These are phyloP conservation scores for Pseudogymnoascus pannorum DNA, from an alignment of 2,329 filamentous ascomycete species.

Conservation along the genomic window DNA sequence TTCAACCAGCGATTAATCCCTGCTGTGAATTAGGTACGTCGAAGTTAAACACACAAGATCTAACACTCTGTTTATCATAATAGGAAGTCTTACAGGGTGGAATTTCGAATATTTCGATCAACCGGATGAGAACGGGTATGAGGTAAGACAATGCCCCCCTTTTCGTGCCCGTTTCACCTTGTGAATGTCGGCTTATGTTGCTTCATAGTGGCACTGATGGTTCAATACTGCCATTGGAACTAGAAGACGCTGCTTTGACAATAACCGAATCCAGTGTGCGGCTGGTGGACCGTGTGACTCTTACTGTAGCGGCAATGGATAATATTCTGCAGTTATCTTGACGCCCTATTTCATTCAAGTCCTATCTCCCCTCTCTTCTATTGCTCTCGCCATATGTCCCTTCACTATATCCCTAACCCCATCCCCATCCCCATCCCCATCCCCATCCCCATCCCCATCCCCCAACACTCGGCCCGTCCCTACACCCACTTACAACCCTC, in stretches of 20 bases:
- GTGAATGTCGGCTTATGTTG: neutral
- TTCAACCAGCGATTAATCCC: conserved; percentile 16
- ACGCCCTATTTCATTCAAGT: no score
- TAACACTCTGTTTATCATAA: neutral
- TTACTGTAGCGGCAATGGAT: conserved; percentile 15
- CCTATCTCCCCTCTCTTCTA: no score
- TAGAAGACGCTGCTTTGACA: conserved; percentile 13
- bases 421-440: no score
- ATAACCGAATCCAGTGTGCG: conserved; percentile 14
- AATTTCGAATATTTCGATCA: conserved; percentile 23
- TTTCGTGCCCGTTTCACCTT: neutral
- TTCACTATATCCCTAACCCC: no score
- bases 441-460: no score
- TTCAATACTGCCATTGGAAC: conserved; percentile 16
- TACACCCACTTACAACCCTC: no score
- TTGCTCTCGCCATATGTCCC: no score
- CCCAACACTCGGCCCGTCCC: no score
- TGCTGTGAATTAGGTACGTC: conserved; percentile 17
- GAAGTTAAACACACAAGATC: neutral
- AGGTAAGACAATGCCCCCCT: neutral
- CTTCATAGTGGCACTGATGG: conserved; percentile 13
- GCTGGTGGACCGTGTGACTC: conserved; percentile 14
- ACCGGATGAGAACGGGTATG: conserved; percentile 15
- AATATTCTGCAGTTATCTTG: neutral
- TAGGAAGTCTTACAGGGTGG: conserved; percentile 19